Base-by-base conservation (phyloP, 805 yeast genomes). In the Hermanozyma aechmeae region DNA sequence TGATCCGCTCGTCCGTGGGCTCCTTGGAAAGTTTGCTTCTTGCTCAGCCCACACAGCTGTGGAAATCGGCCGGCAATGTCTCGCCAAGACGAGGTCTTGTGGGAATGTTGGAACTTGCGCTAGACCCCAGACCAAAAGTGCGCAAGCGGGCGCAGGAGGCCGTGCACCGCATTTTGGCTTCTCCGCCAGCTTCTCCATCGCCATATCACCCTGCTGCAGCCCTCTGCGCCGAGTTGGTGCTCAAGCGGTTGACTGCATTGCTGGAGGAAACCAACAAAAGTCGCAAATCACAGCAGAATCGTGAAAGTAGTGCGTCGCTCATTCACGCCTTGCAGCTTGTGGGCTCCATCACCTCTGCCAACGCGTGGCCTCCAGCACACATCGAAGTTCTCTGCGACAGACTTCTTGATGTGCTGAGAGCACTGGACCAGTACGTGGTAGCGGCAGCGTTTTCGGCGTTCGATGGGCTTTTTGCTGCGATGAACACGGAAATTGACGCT, bases 141-240 rank as follows among this genome's bases (percentile, higher is more conserved):
- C 75, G 98, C 53, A 84, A 81, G 70, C 79, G 96, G 62, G 95
- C 97, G 2, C 80, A 78, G 45, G 98, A 92, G 33, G 82, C 96
- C 2, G 68, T 92, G n/a, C 58, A 67, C 27, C 68, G 63, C 3
- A 61, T 92, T 17, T 59, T 92, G 35, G 40, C 58, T 2, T 69
- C 69, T 37, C 79, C 82, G 3, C 93, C 95, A 8, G 67, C 80
- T 0, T 81, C 86, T 8, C 89, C 94, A 6, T 66, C 77, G 10
- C 68, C 77, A 4, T 79, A 73, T 23, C 96, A 89, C 50, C 79
- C 83, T 23, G 94, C 84, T 6, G 65, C 86, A n/a, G 51, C 61
- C 2, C 47, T 73, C 27, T 75, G 85, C 39, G 82, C 86, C 5
- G 84, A 78, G 24, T 65, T 76, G 31, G 72, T 87, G 3, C 57